Evolutionary conservation across 371 early-diverging fungal species (phyloP).

Genomic region (Mucor indicus): DNA sequence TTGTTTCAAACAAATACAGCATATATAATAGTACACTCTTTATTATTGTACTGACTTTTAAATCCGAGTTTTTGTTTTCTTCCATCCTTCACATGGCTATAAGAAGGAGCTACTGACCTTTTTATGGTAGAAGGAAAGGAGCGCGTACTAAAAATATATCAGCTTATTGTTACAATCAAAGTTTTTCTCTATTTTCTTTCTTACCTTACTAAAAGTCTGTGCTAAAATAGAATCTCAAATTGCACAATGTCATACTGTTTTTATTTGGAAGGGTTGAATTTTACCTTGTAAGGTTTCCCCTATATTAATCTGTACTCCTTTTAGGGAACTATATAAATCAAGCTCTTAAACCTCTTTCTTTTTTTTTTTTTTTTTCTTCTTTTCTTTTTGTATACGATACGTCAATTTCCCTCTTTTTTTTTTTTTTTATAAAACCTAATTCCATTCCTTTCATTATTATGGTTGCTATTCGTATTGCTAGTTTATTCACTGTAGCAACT

Average conservation of each 20-base stretch:
- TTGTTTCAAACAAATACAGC: too few species aligned
- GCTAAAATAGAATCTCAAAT: neutral
- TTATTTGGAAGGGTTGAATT: constrained; percentile 1
- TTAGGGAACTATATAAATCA: neutral
- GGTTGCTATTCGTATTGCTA: constrained; percentile 5
- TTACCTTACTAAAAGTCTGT: neutral
- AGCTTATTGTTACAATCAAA: neutral
- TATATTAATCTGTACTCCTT: constrained; percentile 13
- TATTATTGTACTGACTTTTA: too few species aligned
- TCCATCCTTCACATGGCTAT: too few species aligned
- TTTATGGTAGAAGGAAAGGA: constrained; percentile 14
- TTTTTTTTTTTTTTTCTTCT: neutral
- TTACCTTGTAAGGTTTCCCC: constrained; percentile 5
- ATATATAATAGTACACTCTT: too few species aligned
- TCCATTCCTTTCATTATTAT: neutral
- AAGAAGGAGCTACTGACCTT: constrained; percentile 6
- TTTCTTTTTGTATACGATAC: neutral
- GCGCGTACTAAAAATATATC: constrained; percentile 7
- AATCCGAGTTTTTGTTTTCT: too few species aligned
- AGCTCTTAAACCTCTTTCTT: neutral
- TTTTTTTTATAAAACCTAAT: constrained; percentile 1
- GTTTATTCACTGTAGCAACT: constrained; percentile 4
- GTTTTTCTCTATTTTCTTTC: neutral
- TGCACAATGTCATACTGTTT: too few species aligned
- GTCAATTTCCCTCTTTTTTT: constrained; percentile 3